phyloP scores from a whole-genome alignment of 2,329 filamentous ascomycete species.

The Aspergillus glaucus region DNA sequence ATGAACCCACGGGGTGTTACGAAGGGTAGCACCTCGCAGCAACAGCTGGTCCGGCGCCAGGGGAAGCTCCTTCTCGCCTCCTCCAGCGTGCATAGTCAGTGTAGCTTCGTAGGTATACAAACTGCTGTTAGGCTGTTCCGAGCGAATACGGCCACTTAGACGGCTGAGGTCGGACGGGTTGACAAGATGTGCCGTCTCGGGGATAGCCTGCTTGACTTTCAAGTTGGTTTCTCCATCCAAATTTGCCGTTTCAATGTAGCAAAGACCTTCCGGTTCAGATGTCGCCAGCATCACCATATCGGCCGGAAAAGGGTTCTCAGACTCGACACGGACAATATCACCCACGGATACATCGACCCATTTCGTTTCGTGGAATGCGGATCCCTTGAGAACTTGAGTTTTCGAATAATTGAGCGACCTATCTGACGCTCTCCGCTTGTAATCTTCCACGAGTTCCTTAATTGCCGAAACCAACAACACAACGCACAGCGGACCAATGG shows the following conservation, averaged over 20 bases:
- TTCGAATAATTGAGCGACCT: constrained; percentile 81
- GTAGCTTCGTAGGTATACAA: constrained; percentile 98
- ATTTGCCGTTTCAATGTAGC: constrained; percentile 98
- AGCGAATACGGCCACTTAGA: constrained; percentile 78
- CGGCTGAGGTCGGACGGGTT: constrained; percentile 80
- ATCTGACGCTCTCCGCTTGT: constrained; percentile 80
- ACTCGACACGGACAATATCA: constrained; percentile 87
- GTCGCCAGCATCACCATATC: constrained; percentile 88
- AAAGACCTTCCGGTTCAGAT: constrained; percentile 93
- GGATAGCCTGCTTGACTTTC: constrained; percentile 96
- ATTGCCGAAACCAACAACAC: constrained; percentile 91
- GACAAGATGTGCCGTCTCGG: constrained; percentile 83
- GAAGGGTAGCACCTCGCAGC: constrained; percentile 82
- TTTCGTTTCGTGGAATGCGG: constrained; percentile 75
- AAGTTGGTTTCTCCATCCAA: constrained; percentile 96
- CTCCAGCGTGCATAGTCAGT: constrained; percentile 80
- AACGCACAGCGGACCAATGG: constrained; percentile 85
- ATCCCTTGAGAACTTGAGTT: constrained; percentile 74
- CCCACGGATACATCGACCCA: constrained; percentile 94
- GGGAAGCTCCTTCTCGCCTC: constrained; percentile 86
- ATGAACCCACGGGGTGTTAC: constrained; percentile 96
- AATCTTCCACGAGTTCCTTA: constrained; percentile 92
- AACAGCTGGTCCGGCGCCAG: constrained; percentile 88
- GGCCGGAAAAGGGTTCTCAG: constrained; percentile 89
- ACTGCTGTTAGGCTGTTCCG: constrained; percentile 96